These are phyloP conservation scores for Entomortierella parvispora DNA, from an alignment of 192 early-diverging fungal species.

Conservation along the genomic window DNA sequence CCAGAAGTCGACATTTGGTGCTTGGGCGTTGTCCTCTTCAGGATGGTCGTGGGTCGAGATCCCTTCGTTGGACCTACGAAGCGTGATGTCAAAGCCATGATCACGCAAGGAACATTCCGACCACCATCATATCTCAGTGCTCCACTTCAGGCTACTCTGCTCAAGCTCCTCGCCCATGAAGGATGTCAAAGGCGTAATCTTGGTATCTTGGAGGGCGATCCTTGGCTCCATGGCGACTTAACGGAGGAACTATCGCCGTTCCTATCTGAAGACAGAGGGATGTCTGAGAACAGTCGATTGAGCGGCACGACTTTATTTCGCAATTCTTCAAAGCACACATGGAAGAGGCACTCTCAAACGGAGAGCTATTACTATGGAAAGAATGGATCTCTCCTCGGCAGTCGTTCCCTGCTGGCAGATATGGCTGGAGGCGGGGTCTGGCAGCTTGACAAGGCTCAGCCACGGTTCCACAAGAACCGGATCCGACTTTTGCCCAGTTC, in stretches of 20 bases:
- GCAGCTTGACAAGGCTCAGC: conserved; percentile 27
- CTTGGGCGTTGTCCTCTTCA: conserved; percentile 90
- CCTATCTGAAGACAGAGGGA: conserved; percentile 17
- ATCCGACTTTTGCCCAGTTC: conserved; percentile 16
- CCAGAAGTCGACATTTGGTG: conserved; percentile 98
- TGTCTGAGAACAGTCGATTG: conserved; percentile 26
- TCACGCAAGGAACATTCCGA: conserved; percentile 50
- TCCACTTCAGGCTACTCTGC: conserved; percentile 53
- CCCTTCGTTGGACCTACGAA: conserved; percentile 62
- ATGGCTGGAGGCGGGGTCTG: conserved; percentile 15
- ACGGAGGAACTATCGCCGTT: conserved; percentile 3
- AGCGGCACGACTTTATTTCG: conserved; percentile 36
- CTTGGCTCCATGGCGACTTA: conserved; percentile 56
- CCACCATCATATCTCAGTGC: conserved; percentile 55
- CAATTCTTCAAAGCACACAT: conserved; percentile 17
- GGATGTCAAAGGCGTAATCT: conserved; percentile 53
- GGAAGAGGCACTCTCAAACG: conserved; percentile 30
- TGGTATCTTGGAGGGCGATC: conserved; percentile 53
- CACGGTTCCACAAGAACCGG: conserved; percentile 34
- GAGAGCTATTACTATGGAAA: conserved; percentile 34
- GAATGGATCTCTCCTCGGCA: conserved; percentile 14
- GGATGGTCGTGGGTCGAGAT: conserved; percentile 72
- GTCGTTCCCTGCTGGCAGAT: conserved; percentile 9
- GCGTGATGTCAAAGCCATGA: conserved; percentile 62
- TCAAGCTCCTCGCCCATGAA: conserved; percentile 57